phyloP scores from a whole-genome alignment of 177 flowering plant species.

The Vitis hybrid region DNA sequence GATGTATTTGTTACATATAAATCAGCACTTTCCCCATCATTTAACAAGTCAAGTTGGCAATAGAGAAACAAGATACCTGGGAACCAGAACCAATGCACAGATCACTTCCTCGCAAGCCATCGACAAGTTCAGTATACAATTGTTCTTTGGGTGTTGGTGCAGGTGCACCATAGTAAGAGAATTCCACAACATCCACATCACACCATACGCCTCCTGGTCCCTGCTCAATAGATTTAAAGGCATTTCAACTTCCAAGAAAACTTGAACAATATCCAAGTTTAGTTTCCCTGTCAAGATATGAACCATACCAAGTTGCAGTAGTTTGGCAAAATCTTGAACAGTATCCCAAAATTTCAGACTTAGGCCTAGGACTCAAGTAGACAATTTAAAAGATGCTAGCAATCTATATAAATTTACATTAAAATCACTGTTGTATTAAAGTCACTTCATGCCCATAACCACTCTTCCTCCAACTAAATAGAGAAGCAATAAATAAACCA shows the following conservation, averaged over 20 bases:
- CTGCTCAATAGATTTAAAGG: slow-evolving; percentile 33
- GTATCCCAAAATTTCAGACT: too few relatives aligned
- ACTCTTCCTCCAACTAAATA: too few relatives aligned
- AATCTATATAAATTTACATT: too few relatives aligned
- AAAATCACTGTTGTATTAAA: too few relatives aligned
- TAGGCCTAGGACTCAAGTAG: too few relatives aligned
- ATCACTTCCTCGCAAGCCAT: slow-evolving; percentile 90
- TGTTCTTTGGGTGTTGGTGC: slow-evolving; percentile 89
- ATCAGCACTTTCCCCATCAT: background rate
- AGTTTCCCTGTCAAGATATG: too few relatives aligned
- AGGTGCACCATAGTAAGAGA: slow-evolving; percentile 88
- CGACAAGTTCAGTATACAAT: slow-evolving; percentile 80
- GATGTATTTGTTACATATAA: background rate
- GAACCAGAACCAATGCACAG: slow-evolving; percentile 84
- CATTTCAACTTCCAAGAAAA: slow-evolving; percentile 10
- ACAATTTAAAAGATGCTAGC: too few relatives aligned
- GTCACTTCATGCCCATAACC: too few relatives aligned
- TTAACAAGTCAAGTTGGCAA: background rate
- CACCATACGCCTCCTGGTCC: slow-evolving; percentile 99
- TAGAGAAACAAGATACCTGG: slow-evolving; percentile 55
- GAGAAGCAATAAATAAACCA: too few relatives aligned
- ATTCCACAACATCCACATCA: slow-evolving; percentile 96
- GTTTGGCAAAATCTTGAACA: too few relatives aligned
- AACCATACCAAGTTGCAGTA: too few relatives aligned
- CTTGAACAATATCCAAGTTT: too few relatives aligned